These are phyloP conservation scores for Myxozyma geophila DNA, from an alignment of 805 yeast genomes.

Conservation along the genomic window DNA sequence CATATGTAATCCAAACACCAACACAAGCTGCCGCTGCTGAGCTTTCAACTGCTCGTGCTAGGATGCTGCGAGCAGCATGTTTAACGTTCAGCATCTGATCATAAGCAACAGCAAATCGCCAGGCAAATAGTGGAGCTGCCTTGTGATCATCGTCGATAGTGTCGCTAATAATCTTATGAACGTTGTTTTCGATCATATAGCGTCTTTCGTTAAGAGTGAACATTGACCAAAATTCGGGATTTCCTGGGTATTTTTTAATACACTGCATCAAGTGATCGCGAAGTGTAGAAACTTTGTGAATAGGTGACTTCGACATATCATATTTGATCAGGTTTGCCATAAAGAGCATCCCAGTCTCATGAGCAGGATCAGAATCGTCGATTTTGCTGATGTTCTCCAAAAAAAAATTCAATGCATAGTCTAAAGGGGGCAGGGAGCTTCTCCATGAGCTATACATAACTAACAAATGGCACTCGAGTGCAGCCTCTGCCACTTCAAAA, in stretches of 20 bases:
- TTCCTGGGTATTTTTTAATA: constrained; percentile 17
- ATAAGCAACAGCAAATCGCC: constrained; percentile 23
- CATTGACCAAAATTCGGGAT: constrained; percentile 13
- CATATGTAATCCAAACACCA: constrained; percentile 22
- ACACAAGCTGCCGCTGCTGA: constrained; percentile 6
- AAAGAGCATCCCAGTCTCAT: constrained; percentile 10
- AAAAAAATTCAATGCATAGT: neutral
- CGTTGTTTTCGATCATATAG: constrained; percentile 23
- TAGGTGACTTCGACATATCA: constrained; percentile 12
- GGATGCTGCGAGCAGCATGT: constrained; percentile 17
- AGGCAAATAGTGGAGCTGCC: constrained; percentile 6
- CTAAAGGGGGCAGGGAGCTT: neutral
- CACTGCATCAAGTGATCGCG: constrained; percentile 18
- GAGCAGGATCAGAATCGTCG: neutral
- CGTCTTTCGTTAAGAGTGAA: constrained; percentile 20
- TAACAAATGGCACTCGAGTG: constrained; percentile 16
- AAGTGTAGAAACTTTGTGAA: constrained; percentile 22
- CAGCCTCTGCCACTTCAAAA: constrained; percentile 15
- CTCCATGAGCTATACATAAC: constrained; percentile 6
- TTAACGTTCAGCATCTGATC: constrained; percentile 1
- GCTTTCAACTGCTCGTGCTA: constrained; percentile 22
- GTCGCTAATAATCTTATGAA: constrained; percentile 11
- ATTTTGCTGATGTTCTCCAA: neutral
- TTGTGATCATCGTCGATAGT: constrained; percentile 7
- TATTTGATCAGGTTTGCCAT: constrained; percentile 10